Evolutionary conservation across 225 moss, liverwort and hornwort genomes (phyloP), one percentile per base, ranked within the genome.

Genomic region (Pseudoscleropodium purum): DNA sequence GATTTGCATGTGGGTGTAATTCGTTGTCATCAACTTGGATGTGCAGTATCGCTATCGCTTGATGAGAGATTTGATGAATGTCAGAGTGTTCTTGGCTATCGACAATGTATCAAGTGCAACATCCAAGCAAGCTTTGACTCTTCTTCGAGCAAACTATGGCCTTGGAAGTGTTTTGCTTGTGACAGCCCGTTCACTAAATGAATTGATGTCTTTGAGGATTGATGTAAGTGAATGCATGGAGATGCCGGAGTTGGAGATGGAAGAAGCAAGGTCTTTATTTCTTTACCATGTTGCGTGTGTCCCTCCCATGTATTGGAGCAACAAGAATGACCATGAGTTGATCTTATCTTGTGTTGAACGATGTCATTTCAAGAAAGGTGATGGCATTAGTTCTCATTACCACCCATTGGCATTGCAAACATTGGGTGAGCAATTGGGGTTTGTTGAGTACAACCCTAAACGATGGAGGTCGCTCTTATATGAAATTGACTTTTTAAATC

Each of bases 91-190:
- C 25, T 70, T 70, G 39, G 13, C 70, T 25, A 70, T 70, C 0
- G 39, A 70, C 70, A 70, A 70, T 70, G 70, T 70, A 13, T 70
- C 70, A 70, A 39, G 70, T 39, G 39, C 70, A 39, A 70, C 70
- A 20, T n/a, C 70, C 24, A 70, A 70, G 24, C 70, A 70, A 41
- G 72, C 72, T 41, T 41, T 41, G 72, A 72, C 41, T 72, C 72
- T 72, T 72, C 41, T 72, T 15, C 26, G 72, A 72, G 72, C 72
- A 72, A 72, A 72, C 1, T 72, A 72, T 72, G 41, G 72, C 8
- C 3, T 7, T 60, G 70, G 91, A 78, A 91, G 91, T 64, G 52
- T 91, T 61, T n/a, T 89, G 30, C 68, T 91, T 29, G 72, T 91
- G 51, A 89, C 79, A 59, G 73, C 78, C 5, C 84, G 84, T 66